Evolutionary conservation across 108 stramenopile species (phyloP), one percentile per base, ranked within the genome.

Genomic region (Parietichytrium sp.): DNA sequence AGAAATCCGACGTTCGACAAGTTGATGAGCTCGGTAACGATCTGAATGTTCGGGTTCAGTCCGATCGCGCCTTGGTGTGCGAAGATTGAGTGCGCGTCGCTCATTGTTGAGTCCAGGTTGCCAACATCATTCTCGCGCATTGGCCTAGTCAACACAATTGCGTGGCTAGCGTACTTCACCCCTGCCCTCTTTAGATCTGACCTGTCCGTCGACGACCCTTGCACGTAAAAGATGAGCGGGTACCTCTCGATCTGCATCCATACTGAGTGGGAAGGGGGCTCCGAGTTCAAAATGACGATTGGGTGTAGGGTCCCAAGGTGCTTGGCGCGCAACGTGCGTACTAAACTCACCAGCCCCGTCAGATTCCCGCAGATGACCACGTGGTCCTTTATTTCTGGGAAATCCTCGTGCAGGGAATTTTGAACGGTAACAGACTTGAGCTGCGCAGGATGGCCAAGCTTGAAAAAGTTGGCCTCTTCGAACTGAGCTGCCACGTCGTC

Each of bases 1-100:
- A 72, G 61, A 25, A 72, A 72, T 0, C 61, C 61, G 42, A 72
- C 61, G 45, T 72, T 72, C 20, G 61, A 72, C 61, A 45, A 33
- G 3, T 72, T 72, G 61, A 72, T 72, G 42, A 72, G 61, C 61
- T 72, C 61, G 6, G 61, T 72, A 15, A 72, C 61, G 20, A 72
- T 72, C 3, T 72, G 61, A 2, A 72, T 72, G 3, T 72, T 7
- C 42, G 36, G 36, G 4, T 72, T 72, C 15, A 72, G 33, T 13
- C 61, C 61, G 45, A 72, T 72, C 13, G 45, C 45, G 36, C 61
- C 61, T 27, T 72, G 61, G 42, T 72, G 61, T n/a, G 61, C 61
- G 45, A 72, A 72, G 42, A 72, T 72, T 6, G 61, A 33, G 42
- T 72, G 4, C 0, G 61, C 61, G 20, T 72, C 61, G 20, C 61